Percentiles rank a stretch among this genome's conserved stretches.
These are phyloP conservation scores for Colletotrichum endophyticum DNA, from an alignment of 2,329 filamentous ascomycete genomes.

Conservation along the genomic window DNA sequence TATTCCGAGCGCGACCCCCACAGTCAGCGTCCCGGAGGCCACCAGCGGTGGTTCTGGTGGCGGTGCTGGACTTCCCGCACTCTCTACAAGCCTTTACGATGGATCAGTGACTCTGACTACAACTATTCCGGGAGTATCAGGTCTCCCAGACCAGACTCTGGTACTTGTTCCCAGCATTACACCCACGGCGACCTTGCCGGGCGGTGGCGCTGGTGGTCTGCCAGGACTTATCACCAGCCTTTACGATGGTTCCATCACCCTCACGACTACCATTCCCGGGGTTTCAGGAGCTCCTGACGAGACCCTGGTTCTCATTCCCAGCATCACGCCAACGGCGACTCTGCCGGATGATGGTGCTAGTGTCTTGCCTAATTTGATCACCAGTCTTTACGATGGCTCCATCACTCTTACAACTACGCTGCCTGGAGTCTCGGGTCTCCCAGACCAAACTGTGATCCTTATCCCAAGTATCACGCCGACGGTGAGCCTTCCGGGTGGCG, in stretches of 20 bases:
- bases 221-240: neutral
- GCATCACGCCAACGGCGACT: neutral
- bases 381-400: neutral
- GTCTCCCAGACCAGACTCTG: neutral
- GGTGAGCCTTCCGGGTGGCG: neutral
- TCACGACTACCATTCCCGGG: neutral
- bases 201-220: neutral
- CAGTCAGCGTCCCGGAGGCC: neutral
- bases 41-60: neutral
- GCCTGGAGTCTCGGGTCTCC: neutral
- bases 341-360: neutral
- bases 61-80: neutral
- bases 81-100: neutral
- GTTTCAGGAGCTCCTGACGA: neutral
- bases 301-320: neutral
- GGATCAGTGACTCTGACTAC: neutral
- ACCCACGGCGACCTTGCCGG: neutral
- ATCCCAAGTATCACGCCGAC: neutral
- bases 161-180: neutral
- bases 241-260: neutral
- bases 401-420: neutral
- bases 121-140: neutral
- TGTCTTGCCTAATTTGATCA: neutral
- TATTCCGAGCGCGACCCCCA: neutral
- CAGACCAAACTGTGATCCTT: neutral